Evolutionary conservation across 345 rosid genomes (phyloP), one percentile per base, ranked within the genome.

Genomic region (Populus pruinosa): DNA sequence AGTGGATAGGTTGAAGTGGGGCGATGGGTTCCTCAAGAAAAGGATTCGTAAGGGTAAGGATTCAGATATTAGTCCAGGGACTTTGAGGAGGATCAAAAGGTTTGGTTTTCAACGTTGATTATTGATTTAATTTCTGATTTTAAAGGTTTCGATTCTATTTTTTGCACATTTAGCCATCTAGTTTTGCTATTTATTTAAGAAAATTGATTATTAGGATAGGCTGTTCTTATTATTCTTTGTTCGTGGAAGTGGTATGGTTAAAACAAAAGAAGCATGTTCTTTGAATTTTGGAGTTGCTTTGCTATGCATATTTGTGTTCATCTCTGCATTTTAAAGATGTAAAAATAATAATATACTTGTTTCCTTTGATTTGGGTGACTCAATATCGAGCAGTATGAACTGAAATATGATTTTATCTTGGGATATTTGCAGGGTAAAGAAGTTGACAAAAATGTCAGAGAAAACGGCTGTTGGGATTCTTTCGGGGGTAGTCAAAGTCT

Each of bases 381-480:
- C 50, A 23, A 10, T 25, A 29, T 76, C 12, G 16, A 55, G 7
- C 17, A 8, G 9, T 55, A 29, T 36, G 16, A 5, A 17, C 13
- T 56, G 27, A n/a, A 20, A 4, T 16, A 67, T 5, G n/a, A 8
- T 18, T 41, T 66, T 70, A 25, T 44, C 12, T 13, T 39, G 70
- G 67, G 43, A 56, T 62, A 33, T 29, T 78, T 84, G 68, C 86
- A 91, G 99, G 93, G 99, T 87, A 35, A 95, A 92, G 89, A 82
- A 78, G 88, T 76, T 95, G 87, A 93, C 99, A 27, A 90, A 87
- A 81, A 92, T 85, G 92, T 89, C 98, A 0, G 99, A 95, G 88
- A 84, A 88, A 59, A 84, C 93, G 69, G 94, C 96, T 3, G 78
- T 74, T 25, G 96, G 96, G 50, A 85, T 92, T 79, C 96, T 95